Evolutionary conservation across 2,329 filamentous ascomycete genomes (phyloP).

Genomic region (Exutisphaerella laricina): DNA sequence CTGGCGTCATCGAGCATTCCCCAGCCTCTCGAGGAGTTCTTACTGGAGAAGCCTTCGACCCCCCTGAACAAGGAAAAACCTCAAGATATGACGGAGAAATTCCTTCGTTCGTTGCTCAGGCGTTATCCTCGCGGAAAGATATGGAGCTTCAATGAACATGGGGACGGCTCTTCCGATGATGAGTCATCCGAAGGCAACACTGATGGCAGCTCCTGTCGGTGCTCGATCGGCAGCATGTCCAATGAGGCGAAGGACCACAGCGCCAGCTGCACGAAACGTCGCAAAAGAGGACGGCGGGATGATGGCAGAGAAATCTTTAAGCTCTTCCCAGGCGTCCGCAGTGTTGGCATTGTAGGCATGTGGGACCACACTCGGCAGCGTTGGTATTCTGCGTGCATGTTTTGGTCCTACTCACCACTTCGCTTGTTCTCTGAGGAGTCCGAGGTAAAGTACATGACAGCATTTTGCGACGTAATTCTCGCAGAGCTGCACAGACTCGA

Average conservation of each 20-base stretch:
- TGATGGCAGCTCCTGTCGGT: constrained; percentile 14
- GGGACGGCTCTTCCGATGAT: constrained; percentile 25
- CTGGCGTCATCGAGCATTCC: constrained; percentile 19
- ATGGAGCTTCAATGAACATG: constrained; percentile 31
- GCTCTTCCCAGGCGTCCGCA: constrained; percentile 43
- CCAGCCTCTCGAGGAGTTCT: constrained; percentile 1
- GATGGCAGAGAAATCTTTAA: constrained; percentile 26
- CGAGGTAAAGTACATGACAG: constrained; percentile 36
- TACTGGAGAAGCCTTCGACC: constrained; percentile 8
- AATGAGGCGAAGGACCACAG: constrained; percentile 5
- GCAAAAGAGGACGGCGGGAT: constrained; percentile 26
- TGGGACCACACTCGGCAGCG: constrained; percentile 44
- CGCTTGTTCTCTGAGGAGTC: constrained; percentile 39
- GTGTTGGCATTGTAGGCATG: constrained; percentile 47
- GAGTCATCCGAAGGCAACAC: constrained; percentile 22
- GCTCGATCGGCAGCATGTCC: neutral
- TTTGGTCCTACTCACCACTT: constrained; percentile 44
- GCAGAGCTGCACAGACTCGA: constrained; percentile 38
- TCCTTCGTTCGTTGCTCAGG: constrained; percentile 24
- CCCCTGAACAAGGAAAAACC: constrained; percentile 11
- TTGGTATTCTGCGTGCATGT: constrained; percentile 33
- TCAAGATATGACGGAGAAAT: constrained; percentile 20
- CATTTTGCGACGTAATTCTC: constrained; percentile 41
- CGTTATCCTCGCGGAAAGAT: constrained; percentile 34
- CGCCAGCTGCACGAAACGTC: constrained; percentile 14